phyloP scores from a whole-genome alignment of 768 basidiomycete genomes.

The Leccinellum luteum region DNA sequence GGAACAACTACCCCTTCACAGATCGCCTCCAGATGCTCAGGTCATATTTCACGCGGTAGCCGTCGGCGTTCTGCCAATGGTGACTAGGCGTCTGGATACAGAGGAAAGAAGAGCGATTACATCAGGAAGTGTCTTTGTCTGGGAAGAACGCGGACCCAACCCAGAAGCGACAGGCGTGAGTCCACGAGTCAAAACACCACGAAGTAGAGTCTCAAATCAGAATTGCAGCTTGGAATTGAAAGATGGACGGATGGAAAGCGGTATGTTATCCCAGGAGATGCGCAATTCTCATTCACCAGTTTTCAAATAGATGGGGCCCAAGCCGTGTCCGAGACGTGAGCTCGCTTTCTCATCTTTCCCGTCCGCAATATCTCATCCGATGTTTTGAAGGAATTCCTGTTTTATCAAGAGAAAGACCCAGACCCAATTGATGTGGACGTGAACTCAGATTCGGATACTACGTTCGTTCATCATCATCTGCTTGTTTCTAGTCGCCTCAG shows the following conservation, averaged over 20 bases:
- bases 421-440: constrained; percentile 48
- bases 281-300: background rate
- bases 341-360: constrained; percentile 7
- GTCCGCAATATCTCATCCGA: constrained; percentile 7
- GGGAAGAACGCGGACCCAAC: constrained; percentile 76
- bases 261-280: constrained; percentile 8
- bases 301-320: constrained; percentile 61
- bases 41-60: constrained; percentile 73
- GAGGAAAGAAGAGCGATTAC: constrained; percentile 68
- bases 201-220: constrained; percentile 6
- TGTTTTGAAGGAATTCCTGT: constrained; percentile 62
- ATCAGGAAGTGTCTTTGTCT: constrained; percentile 77
- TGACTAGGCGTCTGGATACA: constrained; percentile 68
- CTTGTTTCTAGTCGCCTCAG: constrained; percentile 1
- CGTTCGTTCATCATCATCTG: constrained; percentile 35
- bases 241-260: constrained; percentile 77
- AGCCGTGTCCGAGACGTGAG: constrained; percentile 74
- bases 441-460: constrained; percentile 49
- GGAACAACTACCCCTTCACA: constrained; percentile 10
- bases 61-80: constrained; percentile 56
- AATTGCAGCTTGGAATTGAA: constrained; percentile 63
- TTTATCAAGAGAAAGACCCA: constrained; percentile 65
- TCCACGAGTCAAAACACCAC: constrained; percentile 10
- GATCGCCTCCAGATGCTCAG: constrained; percentile 65
- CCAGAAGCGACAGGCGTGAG: constrained; percentile 65